These are phyloP conservation scores for Candida taoyuanica DNA, from an alignment of 805 yeast species.

Conservation along the genomic window DNA sequence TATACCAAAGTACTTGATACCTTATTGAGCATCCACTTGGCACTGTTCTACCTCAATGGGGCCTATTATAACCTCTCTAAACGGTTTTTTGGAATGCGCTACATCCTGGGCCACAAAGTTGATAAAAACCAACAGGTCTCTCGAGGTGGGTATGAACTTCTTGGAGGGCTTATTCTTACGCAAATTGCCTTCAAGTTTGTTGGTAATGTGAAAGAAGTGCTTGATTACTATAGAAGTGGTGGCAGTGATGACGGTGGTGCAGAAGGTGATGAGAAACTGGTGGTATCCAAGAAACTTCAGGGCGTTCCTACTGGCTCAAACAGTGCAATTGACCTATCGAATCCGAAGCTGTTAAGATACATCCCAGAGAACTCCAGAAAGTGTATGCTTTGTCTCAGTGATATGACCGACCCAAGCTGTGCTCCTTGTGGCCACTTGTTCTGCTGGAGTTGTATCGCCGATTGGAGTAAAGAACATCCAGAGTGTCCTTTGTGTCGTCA, in stretches of 20 bases:
- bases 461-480: conserved; percentile 82
- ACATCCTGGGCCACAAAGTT: conserved; percentile 65
- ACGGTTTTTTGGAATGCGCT: conserved; percentile 73
- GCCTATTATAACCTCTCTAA: conserved; percentile 75
- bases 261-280: neutral
- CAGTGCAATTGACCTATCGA: conserved; percentile 46
- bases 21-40: conserved; percentile 65
- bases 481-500: conserved; percentile 94
- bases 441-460: conserved; percentile 88
- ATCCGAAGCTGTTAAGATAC: conserved; percentile 55
- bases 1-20: conserved; percentile 45
- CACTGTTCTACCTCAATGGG: conserved; percentile 79
- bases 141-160: conserved; percentile 64
- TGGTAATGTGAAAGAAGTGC: conserved; percentile 7
- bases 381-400: conserved; percentile 80
- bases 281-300: neutral
- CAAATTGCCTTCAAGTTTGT: conserved; percentile 45
- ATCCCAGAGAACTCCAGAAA: conserved; percentile 65
- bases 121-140: conserved; percentile 36
- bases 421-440: conserved; percentile 90
- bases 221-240: neutral
- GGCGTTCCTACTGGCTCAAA: conserved; percentile 10
- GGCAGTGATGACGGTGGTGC: conserved; percentile 3
- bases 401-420: conserved; percentile 77
- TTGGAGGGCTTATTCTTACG: conserved; percentile 58